phyloP scores from a whole-genome alignment of 2,329 filamentous ascomycete genomes.

The Ceratocystis lukuohia region DNA sequence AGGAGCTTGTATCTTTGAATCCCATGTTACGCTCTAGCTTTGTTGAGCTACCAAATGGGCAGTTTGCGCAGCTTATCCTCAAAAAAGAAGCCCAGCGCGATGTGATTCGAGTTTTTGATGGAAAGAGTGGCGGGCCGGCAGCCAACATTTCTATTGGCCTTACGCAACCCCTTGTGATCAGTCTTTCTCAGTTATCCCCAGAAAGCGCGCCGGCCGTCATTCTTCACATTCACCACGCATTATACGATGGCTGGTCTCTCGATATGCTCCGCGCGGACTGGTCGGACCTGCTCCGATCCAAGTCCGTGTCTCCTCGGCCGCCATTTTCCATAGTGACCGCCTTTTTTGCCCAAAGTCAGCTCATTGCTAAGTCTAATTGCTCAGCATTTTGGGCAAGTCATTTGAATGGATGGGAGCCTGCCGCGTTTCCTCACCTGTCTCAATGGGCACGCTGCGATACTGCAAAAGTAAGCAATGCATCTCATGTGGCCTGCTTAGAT shows the following conservation, averaged over 20 bases:
- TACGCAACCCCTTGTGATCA: not conserved
- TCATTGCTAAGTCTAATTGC: not conserved
- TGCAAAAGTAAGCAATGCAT: not conserved
- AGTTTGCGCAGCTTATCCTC: slow-evolving; percentile 53
- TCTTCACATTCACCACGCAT: slow-evolving; percentile 61
- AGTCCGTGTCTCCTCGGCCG: slow-evolving; percentile 30
- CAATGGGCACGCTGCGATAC: not conserved
- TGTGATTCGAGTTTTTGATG: not conserved
- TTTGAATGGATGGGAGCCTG: not conserved
- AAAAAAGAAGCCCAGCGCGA: not conserved
- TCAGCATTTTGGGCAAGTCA: slow-evolving; percentile 13
- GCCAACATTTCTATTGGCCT: not conserved
- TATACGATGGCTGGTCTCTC: slow-evolving; percentile 91
- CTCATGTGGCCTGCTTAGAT: not conserved
- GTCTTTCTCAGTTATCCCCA: not conserved
- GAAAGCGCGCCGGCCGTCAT: slow-evolving; percentile 25
- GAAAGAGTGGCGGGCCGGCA: not conserved
- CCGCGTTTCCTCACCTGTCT: slow-evolving; percentile 4
- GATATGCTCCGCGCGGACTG: slow-evolving; percentile 61
- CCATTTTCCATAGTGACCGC: slow-evolving; percentile 48
- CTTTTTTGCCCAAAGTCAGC: slow-evolving; percentile 28
- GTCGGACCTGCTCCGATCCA: slow-evolving; percentile 32
- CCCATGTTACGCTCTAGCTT: slow-evolving; percentile 66
- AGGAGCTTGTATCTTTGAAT: slow-evolving; percentile 39
- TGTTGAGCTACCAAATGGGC: slow-evolving; percentile 34